Base-by-base conservation (phyloP, 371 early-diverging fungal genomes). In the Rhizopus microsporus region DNA sequence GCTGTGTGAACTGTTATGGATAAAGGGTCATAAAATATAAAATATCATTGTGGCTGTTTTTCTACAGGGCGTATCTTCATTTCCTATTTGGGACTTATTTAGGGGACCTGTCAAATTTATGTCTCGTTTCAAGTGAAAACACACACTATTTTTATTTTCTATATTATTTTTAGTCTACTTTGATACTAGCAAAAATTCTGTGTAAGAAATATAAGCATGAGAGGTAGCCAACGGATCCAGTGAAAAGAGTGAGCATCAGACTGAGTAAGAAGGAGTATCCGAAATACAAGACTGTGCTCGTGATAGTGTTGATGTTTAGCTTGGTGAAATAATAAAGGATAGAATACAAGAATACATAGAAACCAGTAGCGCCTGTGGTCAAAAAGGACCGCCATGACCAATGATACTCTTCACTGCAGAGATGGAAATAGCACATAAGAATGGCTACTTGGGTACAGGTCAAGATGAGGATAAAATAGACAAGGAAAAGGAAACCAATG, bases 331-430 rank as follows among this genome's bases (percentile, higher is more conserved):
- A 94, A 63, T 92, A 96, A 53, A 93, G 51, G 16, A 89, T 74
- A 33, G 90, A 83, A 68, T 95, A 96, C 55, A 93, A 54, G 65
- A 93, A 93, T 30, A 95, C 89, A 65, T 98, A 97, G 48, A 93
- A 67, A 2, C 91, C 93, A 31, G 89, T 84, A 4, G 94, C 87
- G 8, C 94, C 98, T 0, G 90, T 81, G 0, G 94, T 93, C 47
- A 94, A 75, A 78, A 96, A 95, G 2, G 97, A 78, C 8, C 94
- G 80, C 98, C 98, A 98, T 67, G 88, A 89, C 98, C 98, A 95
- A 59, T 88, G 85, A 67, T 95, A 95, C 65, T 96, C 93, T 75
- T 98, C 98, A 4, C 92, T 78, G 65, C 94, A 93, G 15, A 95
- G 78, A 59, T 91, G 90, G 82, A 96, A 92, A 71, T 95, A 96